Conservation (phyloP, 176 grass and related monocot species). For the Oropetium thomaeum region DNA sequence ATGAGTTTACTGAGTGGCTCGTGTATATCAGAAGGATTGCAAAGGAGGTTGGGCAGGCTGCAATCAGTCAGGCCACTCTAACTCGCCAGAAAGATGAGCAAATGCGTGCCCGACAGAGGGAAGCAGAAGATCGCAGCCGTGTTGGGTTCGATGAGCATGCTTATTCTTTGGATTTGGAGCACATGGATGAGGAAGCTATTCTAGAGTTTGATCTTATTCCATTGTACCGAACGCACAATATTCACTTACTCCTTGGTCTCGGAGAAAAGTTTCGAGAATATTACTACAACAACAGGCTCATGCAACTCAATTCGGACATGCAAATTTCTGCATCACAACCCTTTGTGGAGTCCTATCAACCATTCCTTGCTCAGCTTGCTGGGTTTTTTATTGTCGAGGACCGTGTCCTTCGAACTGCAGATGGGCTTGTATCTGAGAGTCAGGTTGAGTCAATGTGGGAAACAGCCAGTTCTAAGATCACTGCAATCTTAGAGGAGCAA, state of each 20-base stretch:
- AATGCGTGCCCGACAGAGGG: conserved; percentile 51
- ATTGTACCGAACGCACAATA: conserved; percentile 60
- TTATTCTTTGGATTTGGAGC: conserved; percentile 61
- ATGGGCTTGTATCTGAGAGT: conserved; percentile 63
- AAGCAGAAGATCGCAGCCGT: conserved; percentile 62
- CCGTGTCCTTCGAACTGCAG: conserved; percentile 62
- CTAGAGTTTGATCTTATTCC: conserved; percentile 69
- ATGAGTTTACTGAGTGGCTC: conserved; percentile 85
- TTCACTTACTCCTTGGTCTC: conserved; percentile 56
- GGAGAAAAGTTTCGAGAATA: conserved; percentile 69
- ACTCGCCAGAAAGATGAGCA: conserved; percentile 50
- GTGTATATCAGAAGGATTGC: conserved; percentile 62
- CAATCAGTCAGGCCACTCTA: conserved; percentile 59
- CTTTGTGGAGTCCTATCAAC: conserved; percentile 73
- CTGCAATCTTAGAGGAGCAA: conserved; percentile 59
- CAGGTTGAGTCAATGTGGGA: conserved; percentile 72
- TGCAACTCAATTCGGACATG: conserved; percentile 79
- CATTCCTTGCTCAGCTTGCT: conserved; percentile 68
- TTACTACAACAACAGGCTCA: conserved; percentile 75
- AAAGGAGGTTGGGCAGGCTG: conserved; percentile 64
- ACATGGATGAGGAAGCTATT: conserved; percentile 49
- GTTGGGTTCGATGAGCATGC: conserved; percentile 53
- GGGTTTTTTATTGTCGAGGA: conserved; percentile 86
- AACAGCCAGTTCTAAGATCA: conserved; percentile 65
- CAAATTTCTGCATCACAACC: conserved; percentile 63